Evolutionary conservation across 352 stramenopile genomes (phyloP).

Genomic region (Pythium phragmitis): DNA sequence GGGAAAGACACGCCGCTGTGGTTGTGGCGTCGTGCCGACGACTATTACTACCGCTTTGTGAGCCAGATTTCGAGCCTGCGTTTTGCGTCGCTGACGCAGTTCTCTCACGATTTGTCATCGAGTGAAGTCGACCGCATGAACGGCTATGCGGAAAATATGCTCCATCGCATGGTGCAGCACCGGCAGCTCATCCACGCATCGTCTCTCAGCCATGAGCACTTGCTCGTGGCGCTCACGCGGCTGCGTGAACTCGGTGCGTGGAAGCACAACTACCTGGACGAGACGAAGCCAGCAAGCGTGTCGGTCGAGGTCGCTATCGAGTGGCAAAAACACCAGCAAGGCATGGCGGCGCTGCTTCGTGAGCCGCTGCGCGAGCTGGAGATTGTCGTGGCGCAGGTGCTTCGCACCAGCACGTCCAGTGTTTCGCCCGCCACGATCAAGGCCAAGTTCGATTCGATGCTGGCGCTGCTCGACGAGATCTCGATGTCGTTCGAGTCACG

Average conservation of each 20-base stretch:
- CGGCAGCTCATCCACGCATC: conserved; percentile 73
- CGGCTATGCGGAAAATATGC: conserved; percentile 90
- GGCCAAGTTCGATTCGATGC: conserved; percentile 26
- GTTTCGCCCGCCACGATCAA: conserved; percentile 19
- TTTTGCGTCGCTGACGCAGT: conserved; percentile 76
- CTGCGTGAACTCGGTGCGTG: conserved; percentile 25
- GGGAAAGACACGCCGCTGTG: conserved; percentile 68
- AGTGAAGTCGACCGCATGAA: conserved; percentile 87
- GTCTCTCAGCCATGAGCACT: conserved; percentile 67
- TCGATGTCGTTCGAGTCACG: conserved; percentile 21
- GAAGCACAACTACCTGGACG: conserved; percentile 31
- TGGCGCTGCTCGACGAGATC: conserved; percentile 23
- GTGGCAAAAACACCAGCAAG: conserved; percentile 59
- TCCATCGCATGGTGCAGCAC: conserved; percentile 86
- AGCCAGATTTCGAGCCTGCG: conserved; percentile 75
- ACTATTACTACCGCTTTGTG: conserved; percentile 90
- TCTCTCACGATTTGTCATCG: conserved; percentile 82
- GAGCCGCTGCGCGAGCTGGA: conserved; percentile 66
- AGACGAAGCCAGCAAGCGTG: conserved; percentile 33
- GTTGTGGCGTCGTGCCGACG: conserved; percentile 83
- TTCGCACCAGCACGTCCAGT: conserved; percentile 25
- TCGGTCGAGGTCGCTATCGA: conserved; percentile 36
- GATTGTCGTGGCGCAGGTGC: conserved; percentile 54
- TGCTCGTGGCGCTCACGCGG: conserved; percentile 55
- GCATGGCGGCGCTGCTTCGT: conserved; percentile 40